Base-by-base conservation (phyloP, 148 eudicot genomes). In the Linanthus parryae region DNA sequence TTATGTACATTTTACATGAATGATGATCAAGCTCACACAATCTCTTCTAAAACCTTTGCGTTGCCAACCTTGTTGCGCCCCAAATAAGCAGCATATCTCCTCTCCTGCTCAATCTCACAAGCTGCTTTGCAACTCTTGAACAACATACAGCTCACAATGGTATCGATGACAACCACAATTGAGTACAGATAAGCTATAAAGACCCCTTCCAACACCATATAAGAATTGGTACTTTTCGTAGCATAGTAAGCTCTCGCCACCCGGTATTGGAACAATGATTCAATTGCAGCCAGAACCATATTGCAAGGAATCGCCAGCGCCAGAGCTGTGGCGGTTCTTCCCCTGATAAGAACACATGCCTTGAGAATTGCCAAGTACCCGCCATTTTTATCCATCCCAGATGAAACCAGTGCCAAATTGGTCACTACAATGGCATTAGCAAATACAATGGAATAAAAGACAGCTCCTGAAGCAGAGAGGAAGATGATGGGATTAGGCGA, bases 101-200 rank as follows among this genome's bases (percentile, higher is more conserved):
- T 33, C 24, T 62, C 64, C 15, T 45, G 39, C 29, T 47, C 57
- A 13, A 39, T 16, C 47, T 2, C 4, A 49, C 11, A 22, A 18
- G 55, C 68, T 13, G 25, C 46, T 60, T 65, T 56, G 55, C 94
- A 84, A 29, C 73, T 71, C 59, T 69, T 64, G 52, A 69, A 81
- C 56, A 88, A 88, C 40, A 65, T 39, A 51, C 68, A 78, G 2
- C 79, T 64, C 39, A 79, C 60, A 23, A 88, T 64, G 3, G 76
- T 69, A 33, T 88, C 96, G 4, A 81, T 45, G 7, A 76, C 81
- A 6, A 88, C 13, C 4, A 88, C 6, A 16, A 80, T 55, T 1
- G 88, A 71, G 58, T 90, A 83, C 11, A 90, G 5, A 36, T 76
- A 90, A 4, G 76, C 88, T 25, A 90, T 78, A 38, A 85, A 52